Evolutionary conservation across 208 protist genomes (phyloP).

Genomic region (Trypanosoma melophagium): DNA sequence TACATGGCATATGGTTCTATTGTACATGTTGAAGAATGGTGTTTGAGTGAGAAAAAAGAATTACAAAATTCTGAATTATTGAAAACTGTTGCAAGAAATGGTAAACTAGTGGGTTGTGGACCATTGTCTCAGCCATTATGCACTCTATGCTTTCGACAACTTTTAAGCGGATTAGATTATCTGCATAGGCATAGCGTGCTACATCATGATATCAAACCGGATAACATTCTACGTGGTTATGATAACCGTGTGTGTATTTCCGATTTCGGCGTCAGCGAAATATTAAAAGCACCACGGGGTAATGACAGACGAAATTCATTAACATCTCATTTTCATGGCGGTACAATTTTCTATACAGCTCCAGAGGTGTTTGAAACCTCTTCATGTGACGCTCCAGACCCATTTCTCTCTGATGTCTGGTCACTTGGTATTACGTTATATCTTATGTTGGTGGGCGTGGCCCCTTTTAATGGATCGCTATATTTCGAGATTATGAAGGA

Average conservation of each 20-base stretch:
- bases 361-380: constrained; percentile 53
- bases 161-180: constrained; percentile 74
- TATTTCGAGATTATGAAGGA: constrained; percentile 42
- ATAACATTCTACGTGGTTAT: constrained; percentile 69
- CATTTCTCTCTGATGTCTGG: constrained; percentile 74
- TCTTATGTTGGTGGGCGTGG: constrained; percentile 67
- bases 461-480: constrained; percentile 58
- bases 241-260: constrained; percentile 62
- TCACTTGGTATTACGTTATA: constrained; percentile 83
- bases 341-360: constrained; percentile 71
- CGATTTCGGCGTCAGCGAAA: constrained; percentile 82
- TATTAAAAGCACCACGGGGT: constrained; percentile 28
- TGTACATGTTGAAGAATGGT: constrained; percentile 21
- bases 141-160: constrained; percentile 61
- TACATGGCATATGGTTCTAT: constrained; percentile 84
- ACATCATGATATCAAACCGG: constrained; percentile 83
- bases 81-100: not conserved
- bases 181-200: constrained; percentile 73
- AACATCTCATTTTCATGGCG: too few relatives aligned
- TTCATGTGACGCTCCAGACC: constrained; percentile 24
- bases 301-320: too few relatives aligned
- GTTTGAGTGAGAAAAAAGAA: constrained; percentile 18
- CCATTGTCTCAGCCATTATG: constrained; percentile 45
- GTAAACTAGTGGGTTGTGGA: constrained; percentile 40
- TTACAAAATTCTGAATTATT: not conserved